phyloP scores from a whole-genome alignment of 2,329 filamentous ascomycete species.

The Aspergillus udagawae region DNA sequence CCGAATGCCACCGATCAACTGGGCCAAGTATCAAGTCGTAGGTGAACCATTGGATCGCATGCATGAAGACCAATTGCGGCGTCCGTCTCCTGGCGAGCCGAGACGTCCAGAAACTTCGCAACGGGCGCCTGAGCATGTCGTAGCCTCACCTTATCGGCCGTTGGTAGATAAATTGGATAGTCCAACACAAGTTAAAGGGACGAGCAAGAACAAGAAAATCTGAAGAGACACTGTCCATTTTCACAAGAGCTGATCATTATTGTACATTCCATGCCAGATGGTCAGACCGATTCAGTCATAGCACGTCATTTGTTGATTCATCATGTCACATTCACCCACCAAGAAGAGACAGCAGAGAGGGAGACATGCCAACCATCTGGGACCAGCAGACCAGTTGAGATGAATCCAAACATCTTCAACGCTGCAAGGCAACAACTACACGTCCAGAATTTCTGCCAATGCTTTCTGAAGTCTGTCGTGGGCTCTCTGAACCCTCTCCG shows the following conservation, averaged over 20 bases:
- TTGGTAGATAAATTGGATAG: conserved; percentile 50
- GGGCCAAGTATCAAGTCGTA: conserved; percentile 89
- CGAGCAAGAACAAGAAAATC: conserved; percentile 32
- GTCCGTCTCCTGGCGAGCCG: conserved; percentile 50
- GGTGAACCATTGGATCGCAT: conserved; percentile 79
- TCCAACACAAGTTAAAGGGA: conserved; percentile 26
- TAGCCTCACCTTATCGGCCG: conserved; percentile 59
- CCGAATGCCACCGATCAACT: conserved; percentile 85
- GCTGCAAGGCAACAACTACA: neutral
- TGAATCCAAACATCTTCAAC: neutral
- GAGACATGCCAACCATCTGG: neutral
- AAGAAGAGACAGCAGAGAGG: neutral
- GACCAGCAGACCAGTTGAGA: neutral
- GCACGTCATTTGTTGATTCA: conserved; percentile 3
- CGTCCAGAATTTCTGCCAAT: neutral
- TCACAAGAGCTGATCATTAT: conserved; percentile 5
- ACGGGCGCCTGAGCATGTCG: conserved; percentile 47
- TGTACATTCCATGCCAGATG: neutral
- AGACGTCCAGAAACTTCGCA: conserved; percentile 28
- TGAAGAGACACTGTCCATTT: conserved; percentile 11
- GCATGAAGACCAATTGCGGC: conserved; percentile 71
- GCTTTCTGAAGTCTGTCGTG: conserved; percentile 15
- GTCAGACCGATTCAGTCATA: conserved; percentile 1
- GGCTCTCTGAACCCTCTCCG: conserved; percentile 8
- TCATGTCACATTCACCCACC: neutral